Evolutionary conservation across 208 protist genomes (phyloP).

Genomic region (Trypanosoma cruzi): DNA sequence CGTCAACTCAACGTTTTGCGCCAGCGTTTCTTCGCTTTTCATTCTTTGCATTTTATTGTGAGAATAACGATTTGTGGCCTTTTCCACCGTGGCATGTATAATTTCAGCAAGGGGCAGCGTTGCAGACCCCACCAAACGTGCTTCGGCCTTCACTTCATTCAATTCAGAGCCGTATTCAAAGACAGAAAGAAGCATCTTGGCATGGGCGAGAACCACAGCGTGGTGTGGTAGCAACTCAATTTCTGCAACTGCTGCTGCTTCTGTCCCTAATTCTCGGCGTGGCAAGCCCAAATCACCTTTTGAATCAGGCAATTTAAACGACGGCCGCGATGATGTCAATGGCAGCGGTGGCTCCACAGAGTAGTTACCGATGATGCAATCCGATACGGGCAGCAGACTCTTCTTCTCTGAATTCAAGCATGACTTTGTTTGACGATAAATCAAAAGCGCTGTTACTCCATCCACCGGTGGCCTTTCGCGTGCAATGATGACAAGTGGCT

Average conservation of each 20-base stretch:
- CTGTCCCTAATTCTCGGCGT: no score
- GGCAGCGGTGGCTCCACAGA: background rate
- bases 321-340: background rate
- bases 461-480: background rate
- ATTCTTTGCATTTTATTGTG: background rate
- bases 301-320: background rate
- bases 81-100: slow-evolving; percentile 10
- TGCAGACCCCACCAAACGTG: slow-evolving; percentile 13
- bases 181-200: slow-evolving; percentile 21
- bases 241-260: slow-evolving; percentile 6
- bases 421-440: slow-evolving; percentile 4
- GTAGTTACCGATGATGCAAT: slow-evolving; percentile 14
- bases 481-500: slow-evolving; percentile 4
- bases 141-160: background rate
- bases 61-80: background rate
- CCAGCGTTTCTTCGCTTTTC: background rate
- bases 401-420: background rate
- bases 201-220: slow-evolving; percentile 19
- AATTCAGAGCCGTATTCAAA: slow-evolving; percentile 2
- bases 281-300: background rate
- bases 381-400: background rate
- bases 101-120: slow-evolving; percentile 14
- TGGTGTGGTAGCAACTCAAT: slow-evolving; percentile 14
- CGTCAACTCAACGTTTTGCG: slow-evolving; percentile 15
- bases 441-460: background rate